These are phyloP conservation scores for Verticillium nubilum DNA, from an alignment of 2,329 filamentous ascomycete species.

Conservation along the genomic window DNA sequence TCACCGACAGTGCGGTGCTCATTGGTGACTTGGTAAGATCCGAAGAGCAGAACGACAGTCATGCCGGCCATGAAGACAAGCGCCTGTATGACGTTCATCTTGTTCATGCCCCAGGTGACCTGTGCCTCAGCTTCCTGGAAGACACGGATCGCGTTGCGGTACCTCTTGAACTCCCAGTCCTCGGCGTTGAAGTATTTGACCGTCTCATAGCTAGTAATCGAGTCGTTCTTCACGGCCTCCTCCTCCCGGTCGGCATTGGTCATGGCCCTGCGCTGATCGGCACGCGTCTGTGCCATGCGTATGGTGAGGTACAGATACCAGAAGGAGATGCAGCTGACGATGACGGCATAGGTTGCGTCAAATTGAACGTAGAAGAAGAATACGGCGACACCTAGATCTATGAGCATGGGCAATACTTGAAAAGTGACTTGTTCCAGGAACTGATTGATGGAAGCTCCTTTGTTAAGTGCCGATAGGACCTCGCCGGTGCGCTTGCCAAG, in stretches of 20 bases:
- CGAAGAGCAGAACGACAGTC: conserved; percentile 65
- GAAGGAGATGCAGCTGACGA: conserved; percentile 86
- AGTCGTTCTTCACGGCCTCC: conserved; percentile 97
- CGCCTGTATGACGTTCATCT: conserved; percentile 78
- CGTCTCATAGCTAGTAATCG: conserved; percentile 96
- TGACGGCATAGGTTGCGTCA: conserved; percentile 71
- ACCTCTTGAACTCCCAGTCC: conserved; percentile 70
- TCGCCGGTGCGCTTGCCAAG: conserved; percentile 95
- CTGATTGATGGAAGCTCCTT: conserved; percentile 91
- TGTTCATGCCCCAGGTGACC: conserved; percentile 69
- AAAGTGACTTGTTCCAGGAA: conserved; percentile 97
- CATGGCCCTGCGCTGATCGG: conserved; percentile 87
- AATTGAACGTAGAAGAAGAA: conserved; percentile 73
- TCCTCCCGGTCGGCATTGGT: conserved; percentile 92
- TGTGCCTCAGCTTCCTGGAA: conserved; percentile 73
- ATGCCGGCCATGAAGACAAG: conserved; percentile 75
- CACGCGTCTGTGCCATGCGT: conserved; percentile 88
- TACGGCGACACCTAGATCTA: conserved; percentile 83
- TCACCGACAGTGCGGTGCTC: conserved; percentile 61
- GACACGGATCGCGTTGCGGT: conserved; percentile 61
- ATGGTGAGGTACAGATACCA: conserved; percentile 96
- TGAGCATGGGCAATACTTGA: conserved; percentile 88
- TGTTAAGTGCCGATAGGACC: conserved; percentile 90
- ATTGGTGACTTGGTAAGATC: conserved; percentile 69
- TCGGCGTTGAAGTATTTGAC: conserved; percentile 90